A percentile compares a stretch with the other conserved stretches of the same genome.
Evolutionary conservation across 345 rosid species (phyloP).

Genomic region (Brassica cretica): DNA sequence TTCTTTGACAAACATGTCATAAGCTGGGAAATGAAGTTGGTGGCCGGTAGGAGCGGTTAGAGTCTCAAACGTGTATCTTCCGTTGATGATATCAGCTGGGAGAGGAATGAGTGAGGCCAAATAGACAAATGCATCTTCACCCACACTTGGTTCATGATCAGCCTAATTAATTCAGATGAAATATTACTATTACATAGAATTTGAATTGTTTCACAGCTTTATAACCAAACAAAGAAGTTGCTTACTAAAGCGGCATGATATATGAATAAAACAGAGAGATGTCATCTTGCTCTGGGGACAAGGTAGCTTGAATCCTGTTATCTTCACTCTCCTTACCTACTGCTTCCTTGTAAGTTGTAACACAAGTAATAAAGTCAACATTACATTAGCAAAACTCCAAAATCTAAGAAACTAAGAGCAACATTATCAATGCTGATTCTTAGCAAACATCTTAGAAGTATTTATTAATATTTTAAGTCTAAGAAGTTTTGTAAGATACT

Average conservation of each 20-base stretch:
- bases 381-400: neutral
- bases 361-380: slow-evolving; percentile 12
- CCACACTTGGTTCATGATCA: slow-evolving; percentile 66
- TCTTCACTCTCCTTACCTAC: slow-evolving; percentile 70
- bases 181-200: too few species aligned
- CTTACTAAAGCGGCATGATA: slow-evolving; percentile 92
- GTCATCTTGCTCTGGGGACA: slow-evolving; percentile 60
- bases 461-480: too few species aligned
- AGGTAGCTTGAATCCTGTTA: slow-evolving; percentile 36
- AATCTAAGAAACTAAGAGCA: neutral
- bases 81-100: slow-evolving; percentile 62
- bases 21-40: slow-evolving; percentile 77
- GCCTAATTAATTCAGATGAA: slow-evolving; percentile 49
- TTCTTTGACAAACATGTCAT: slow-evolving; percentile 71
- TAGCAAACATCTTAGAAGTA: too few species aligned
- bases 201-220: neutral
- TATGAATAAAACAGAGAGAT: slow-evolving; percentile 80
- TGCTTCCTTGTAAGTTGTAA: slow-evolving; percentile 49
- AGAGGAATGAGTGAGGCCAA: slow-evolving; percentile 67
- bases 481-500: too few species aligned
- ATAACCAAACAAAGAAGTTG: neutral
- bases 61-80: slow-evolving; percentile 82
- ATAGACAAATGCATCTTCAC: slow-evolving; percentile 86
- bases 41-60: slow-evolving; percentile 70
- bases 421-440: too few species aligned